Evolutionary conservation across 441 rosid genomes (phyloP), one percentile per base, ranked within the genome.

Genomic region (Viola pubescens): DNA sequence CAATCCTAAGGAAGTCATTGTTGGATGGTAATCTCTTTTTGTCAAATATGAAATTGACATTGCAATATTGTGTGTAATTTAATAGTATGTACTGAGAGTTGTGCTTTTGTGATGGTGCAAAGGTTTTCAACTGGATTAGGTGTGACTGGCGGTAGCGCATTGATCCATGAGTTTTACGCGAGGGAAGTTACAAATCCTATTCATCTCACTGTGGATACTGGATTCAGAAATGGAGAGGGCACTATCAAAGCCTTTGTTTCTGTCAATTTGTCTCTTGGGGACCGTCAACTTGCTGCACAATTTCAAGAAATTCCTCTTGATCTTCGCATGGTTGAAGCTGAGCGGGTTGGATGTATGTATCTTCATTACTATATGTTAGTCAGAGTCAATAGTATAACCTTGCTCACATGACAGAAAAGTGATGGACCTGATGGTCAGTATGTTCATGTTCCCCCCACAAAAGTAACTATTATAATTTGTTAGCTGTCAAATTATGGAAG

Each of bases 111-210:
- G 56, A 9, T 47, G 59, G n/a, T 69, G 41, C 58, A 26, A 26
- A 94, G 97, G 97, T 94, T 86, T 69, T 94, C 98, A 6, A 94
- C 97, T 51, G 98, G 96, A 41, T 70, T 77, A 52, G 95, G 98
- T 63, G 97, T 94, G 60, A 89, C 76, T 53, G 97, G 96, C 0
- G 91, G 89, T 43, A 89, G 98, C 73, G 91, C 91, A 3, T 63
- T 89, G 82, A 86, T 92, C 71, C 97, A 92, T 62, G 97, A 92
- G 14, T 92, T 92, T 70, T 92, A 88, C 64, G 82, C 95, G 16
- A 81, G 91, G 52, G 96, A 92, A 81, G 88, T 82, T 57, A 9
- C 89, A n/a, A 89, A 81, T 77, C 92, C 92, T 48, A 73, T 92
- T 70, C 98, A 92, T 65, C 48, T 92, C 19, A 89, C 97, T 0